A percentile compares a stretch with the other conserved stretches of the same genome.
Evolutionary conservation across 192 early-diverging fungal species (phyloP).

Genomic region (Coemansia sp.): DNA sequence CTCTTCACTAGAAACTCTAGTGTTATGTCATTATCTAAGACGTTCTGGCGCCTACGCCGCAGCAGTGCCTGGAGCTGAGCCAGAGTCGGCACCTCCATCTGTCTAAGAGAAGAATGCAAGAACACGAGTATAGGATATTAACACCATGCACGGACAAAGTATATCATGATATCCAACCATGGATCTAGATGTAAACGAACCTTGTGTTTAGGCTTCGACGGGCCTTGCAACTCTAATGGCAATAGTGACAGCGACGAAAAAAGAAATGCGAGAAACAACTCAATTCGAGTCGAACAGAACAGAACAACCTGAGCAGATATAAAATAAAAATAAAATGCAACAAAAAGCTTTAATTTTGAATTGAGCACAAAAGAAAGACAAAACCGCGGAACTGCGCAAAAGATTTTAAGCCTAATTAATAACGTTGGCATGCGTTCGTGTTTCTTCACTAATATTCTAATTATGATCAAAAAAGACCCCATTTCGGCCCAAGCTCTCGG

Average conservation of each 20-base stretch:
- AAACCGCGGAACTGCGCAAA: background rate
- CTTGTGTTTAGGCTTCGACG: background rate
- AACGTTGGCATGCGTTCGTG: background rate
- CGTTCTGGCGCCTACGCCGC: conserved; percentile 13
- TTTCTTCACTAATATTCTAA: too few relatives aligned
- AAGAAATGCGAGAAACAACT: background rate
- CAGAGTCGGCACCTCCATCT: conserved; percentile 12
- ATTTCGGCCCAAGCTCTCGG: background rate
- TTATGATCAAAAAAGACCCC: too few relatives aligned
- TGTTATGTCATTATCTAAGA: background rate
- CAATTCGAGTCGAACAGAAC: background rate
- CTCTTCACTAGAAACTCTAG: conserved; percentile 31
- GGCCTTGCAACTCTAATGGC: background rate
- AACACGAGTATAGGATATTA: background rate
- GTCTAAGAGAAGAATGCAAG: background rate
- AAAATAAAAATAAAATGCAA: background rate
- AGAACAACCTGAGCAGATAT: background rate
- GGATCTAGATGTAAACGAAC: background rate
- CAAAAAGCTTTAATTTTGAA: background rate
- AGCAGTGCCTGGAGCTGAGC: conserved; percentile 20
- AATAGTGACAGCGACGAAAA: background rate
- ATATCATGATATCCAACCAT: background rate
- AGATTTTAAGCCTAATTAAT: too few relatives aligned
- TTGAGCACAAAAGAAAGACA: background rate
- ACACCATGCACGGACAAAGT: background rate